phyloP scores from a whole-genome alignment of 805 yeast genomes.

The Cyberlindnera veronae region DNA sequence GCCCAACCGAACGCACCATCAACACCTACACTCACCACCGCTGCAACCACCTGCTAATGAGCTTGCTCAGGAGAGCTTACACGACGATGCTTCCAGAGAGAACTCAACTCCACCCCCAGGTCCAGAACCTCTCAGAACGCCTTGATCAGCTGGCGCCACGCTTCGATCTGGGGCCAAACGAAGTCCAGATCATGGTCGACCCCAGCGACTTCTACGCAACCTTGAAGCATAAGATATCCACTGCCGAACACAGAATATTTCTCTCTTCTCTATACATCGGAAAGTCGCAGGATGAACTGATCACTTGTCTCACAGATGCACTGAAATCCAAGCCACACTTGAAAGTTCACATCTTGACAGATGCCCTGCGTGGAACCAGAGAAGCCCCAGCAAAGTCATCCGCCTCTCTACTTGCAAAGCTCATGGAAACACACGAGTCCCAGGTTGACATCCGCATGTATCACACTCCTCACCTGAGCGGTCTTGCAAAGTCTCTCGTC shows the following conservation, averaged over 20 bases:
- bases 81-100: slow-evolving; percentile 6
- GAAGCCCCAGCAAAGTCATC: slow-evolving; percentile 81
- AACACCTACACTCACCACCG: neutral
- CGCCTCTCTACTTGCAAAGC: slow-evolving; percentile 66
- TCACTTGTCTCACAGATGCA: slow-evolving; percentile 59
- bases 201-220: slow-evolving; percentile 73
- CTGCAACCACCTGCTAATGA: slow-evolving; percentile 3
- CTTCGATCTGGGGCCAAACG: slow-evolving; percentile 52
- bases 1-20: no score
- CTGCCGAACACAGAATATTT: slow-evolving; percentile 67
- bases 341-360: slow-evolving; percentile 71
- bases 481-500: slow-evolving; percentile 56
- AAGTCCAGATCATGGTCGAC: slow-evolving; percentile 56
- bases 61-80: slow-evolving; percentile 6
- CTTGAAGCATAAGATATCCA: slow-evolving; percentile 56
- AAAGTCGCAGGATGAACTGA: slow-evolving; percentile 70
- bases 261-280: slow-evolving; percentile 87
- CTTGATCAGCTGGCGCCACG: slow-evolving; percentile 65
- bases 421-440: slow-evolving; percentile 60
- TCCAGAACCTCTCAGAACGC: slow-evolving; percentile 43
- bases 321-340: slow-evolving; percentile 55
- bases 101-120: slow-evolving; percentile 37
- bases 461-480: slow-evolving; percentile 82
- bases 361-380: slow-evolving; percentile 88
- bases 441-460: slow-evolving; percentile 81